Evolutionary conservation across 768 basidiomycete genomes (phyloP).

Genomic region (Termitomyces sp.): DNA sequence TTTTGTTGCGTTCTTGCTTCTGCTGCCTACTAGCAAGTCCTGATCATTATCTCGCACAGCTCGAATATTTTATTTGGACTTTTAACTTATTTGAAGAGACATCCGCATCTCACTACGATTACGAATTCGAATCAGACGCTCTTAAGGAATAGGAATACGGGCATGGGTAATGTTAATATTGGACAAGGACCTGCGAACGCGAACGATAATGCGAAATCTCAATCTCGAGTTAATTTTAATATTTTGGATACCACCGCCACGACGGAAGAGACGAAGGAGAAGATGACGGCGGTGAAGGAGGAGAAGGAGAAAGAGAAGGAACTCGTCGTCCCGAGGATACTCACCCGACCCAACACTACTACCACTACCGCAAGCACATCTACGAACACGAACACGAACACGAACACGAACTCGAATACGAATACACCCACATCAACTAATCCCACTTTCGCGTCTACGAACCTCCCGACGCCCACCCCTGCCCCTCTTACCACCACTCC

Average conservation of each 20-base stretch:
- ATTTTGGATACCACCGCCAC: not conserved
- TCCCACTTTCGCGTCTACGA: not conserved
- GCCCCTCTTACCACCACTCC: too few species aligned
- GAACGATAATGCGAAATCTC: not conserved
- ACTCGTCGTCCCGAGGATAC: not conserved
- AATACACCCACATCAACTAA: not conserved
- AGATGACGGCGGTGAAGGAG: not conserved
- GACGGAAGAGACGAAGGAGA: not conserved
- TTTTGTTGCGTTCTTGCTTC: not conserved
- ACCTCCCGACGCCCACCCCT: not conserved
- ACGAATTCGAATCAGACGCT: not conserved
- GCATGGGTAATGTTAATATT: not conserved
- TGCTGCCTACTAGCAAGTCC: not conserved
- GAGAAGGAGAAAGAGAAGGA: not conserved
- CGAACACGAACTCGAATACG: not conserved
- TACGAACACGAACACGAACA: not conserved
- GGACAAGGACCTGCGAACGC: not conserved
- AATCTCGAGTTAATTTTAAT: not conserved
- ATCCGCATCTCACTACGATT: conserved; percentile 27
- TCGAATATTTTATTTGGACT: conserved; percentile 89
- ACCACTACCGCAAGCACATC: not conserved
- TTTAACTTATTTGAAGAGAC: conserved; percentile 63
- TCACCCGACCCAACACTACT: not conserved
- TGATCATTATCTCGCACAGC: conserved; percentile 33
- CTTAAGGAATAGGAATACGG: not conserved